Conservation (phyloP, 108 stramenopile species). For the Hondaea fermentalgiana region DNA sequence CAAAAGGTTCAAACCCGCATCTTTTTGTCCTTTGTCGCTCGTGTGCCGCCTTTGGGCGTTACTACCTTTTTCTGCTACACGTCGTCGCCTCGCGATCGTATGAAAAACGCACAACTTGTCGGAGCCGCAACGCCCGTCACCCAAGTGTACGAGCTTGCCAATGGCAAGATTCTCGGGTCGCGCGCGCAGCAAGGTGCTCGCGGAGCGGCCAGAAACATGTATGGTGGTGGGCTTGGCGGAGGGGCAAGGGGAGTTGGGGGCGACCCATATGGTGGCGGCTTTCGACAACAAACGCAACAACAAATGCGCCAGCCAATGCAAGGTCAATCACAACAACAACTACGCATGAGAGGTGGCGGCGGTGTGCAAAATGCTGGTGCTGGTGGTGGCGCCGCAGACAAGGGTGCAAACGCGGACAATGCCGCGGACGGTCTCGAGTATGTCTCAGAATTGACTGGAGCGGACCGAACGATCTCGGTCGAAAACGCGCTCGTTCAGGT, state of each 20-base stretch:
- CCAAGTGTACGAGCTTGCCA: background rate
- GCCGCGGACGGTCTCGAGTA: background rate
- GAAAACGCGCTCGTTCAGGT: background rate
- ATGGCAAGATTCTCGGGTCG: background rate
- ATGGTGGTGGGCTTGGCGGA: background rate
- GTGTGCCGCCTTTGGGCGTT: background rate
- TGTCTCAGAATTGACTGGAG: background rate
- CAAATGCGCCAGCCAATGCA: background rate
- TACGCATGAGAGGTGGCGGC: background rate
- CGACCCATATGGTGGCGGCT: background rate
- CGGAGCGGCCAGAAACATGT: background rate
- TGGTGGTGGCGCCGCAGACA: background rate
- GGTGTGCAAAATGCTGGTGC: background rate
- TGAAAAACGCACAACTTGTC: background rate
- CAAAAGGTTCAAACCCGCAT: background rate
- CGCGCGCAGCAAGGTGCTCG: background rate
- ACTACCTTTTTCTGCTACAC: slow-evolving; percentile 6
- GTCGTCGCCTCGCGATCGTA: background rate
- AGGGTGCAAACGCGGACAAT: background rate
- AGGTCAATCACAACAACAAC: background rate
- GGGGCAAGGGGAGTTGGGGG: background rate
- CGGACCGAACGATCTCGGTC: background rate
- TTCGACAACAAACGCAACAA: background rate
- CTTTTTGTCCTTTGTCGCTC: background rate
- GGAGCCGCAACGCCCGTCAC: background rate